Conservation (phyloP, 2,329 filamentous ascomycete genomes). For the Neofusicoccum sp. region DNA sequence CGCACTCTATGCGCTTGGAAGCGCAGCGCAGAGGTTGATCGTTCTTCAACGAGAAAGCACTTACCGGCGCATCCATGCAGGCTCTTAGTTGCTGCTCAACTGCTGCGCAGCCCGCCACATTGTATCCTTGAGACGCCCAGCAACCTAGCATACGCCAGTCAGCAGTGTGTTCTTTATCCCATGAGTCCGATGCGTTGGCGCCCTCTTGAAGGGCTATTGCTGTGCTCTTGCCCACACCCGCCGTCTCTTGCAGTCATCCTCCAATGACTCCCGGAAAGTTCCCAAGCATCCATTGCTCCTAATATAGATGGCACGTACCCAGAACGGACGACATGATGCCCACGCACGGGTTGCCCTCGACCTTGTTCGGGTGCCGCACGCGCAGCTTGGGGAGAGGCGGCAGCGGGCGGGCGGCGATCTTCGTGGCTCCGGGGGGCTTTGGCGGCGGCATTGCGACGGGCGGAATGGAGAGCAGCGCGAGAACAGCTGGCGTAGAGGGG, state of each 20-base stretch:
- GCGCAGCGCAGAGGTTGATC: not conserved
- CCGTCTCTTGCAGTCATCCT: not conserved
- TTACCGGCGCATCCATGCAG: constrained; percentile 79
- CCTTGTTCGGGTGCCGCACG: constrained; percentile 62
- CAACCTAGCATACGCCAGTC: constrained; percentile 57
- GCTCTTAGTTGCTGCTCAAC: constrained; percentile 61
- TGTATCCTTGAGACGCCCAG: constrained; percentile 78
- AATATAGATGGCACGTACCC: constrained; percentile 46
- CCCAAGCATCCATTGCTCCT: not conserved
- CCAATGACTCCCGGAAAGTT: not conserved
- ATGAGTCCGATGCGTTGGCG: not conserved
- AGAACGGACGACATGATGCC: constrained; percentile 65
- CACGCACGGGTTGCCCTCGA: constrained; percentile 63
- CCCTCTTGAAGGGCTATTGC: not conserved
- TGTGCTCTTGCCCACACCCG: not conserved
- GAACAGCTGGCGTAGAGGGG: not conserved
- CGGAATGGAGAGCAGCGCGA: not conserved
- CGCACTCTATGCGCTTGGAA: not conserved
- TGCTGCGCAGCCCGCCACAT: constrained; percentile 56
- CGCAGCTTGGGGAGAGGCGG: constrained; percentile 63
- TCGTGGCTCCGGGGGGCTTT: constrained; percentile 32
- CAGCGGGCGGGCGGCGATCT: constrained; percentile 47
- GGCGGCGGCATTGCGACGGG: constrained; percentile 19
- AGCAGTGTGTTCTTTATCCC: constrained; percentile 17
- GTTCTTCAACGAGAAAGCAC: constrained; percentile 28